Percentiles rank a stretch among this genome's conserved stretches.
Evolutionary conservation across 2,329 filamentous ascomycete species (phyloP).

Genomic region (Exophiala viscosa): DNA sequence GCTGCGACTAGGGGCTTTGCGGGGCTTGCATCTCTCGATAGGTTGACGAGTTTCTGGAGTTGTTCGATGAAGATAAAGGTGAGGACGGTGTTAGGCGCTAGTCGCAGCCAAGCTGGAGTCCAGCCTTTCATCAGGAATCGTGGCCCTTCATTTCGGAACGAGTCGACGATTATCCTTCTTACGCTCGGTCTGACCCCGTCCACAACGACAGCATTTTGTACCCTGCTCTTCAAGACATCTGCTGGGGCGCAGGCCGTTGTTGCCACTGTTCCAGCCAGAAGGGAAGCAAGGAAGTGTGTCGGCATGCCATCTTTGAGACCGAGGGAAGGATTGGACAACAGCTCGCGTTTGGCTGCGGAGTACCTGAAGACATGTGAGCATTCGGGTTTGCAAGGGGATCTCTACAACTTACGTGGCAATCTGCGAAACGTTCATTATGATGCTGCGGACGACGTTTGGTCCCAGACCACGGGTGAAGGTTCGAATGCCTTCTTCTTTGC

Average conservation of each 20-base stretch:
- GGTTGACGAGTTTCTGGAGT: constrained; percentile 16
- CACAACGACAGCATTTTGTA: constrained; percentile 19
- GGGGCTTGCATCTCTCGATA: constrained; percentile 24
- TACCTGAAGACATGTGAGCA: constrained; percentile 11
- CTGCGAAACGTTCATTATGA: constrained; percentile 23
- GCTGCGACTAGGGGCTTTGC: not conserved
- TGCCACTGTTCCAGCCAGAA: constrained; percentile 20
- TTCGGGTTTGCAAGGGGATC: not conserved
- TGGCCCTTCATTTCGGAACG: constrained; percentile 18
- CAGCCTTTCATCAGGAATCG: constrained; percentile 19
- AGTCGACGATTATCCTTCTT: constrained; percentile 15
- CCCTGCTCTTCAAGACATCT: constrained; percentile 20
- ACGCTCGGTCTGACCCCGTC: constrained; percentile 20
- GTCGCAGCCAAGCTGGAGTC: constrained; percentile 21
- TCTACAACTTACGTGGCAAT: constrained; percentile 16
- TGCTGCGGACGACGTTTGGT: constrained; percentile 20
- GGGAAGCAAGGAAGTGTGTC: constrained; percentile 20
- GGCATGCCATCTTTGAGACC: constrained; percentile 18
- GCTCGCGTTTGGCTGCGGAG: constrained; percentile 19
- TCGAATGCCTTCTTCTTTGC: constrained; percentile 16
- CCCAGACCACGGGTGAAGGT: constrained; percentile 19
- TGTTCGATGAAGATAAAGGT: constrained; percentile 23
- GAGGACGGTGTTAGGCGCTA: constrained; percentile 20
- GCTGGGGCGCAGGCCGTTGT: constrained; percentile 22
- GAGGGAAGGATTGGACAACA: constrained; percentile 14